A percentile compares a stretch with the other conserved stretches of the same genome.
phyloP scores from a whole-genome alignment of 306 rosid genomes.

The Pueraria montana region DNA sequence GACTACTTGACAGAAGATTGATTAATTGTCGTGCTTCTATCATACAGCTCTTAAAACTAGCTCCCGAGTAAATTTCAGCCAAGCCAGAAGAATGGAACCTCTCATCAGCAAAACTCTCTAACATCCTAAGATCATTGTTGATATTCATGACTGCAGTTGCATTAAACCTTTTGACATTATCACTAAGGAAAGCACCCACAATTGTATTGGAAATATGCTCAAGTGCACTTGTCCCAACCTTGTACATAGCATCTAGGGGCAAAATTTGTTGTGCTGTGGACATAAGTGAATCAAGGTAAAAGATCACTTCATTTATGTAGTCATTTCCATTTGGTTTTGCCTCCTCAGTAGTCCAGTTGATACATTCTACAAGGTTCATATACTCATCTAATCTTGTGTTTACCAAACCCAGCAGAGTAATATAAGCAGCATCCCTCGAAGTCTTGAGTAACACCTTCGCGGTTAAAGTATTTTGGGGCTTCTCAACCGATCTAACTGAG shows the following conservation, averaged over 20 bases:
- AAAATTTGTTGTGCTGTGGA: conserved; percentile 91
- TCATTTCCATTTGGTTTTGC: conserved; percentile 68
- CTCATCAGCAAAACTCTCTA: conserved; percentile 85
- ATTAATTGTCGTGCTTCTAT: conserved; percentile 82
- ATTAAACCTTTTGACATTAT: conserved; percentile 84
- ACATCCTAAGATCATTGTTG: conserved; percentile 64
- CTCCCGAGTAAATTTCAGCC: conserved; percentile 68
- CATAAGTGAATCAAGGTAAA: conserved; percentile 85
- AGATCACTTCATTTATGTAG: conserved; percentile 75
- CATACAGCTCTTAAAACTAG: conserved; percentile 68
- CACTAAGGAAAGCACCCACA: conserved; percentile 76
- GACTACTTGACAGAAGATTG: conserved; percentile 87
- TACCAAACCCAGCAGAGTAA: conserved; percentile 67
- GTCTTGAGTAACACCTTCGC: conserved; percentile 83
- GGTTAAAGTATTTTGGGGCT: conserved; percentile 71
- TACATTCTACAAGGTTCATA: conserved; percentile 73
- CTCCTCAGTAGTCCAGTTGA: conserved; percentile 87
- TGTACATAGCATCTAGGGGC: conserved; percentile 84
- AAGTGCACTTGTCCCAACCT: conserved; percentile 85
- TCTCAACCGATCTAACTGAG: conserved; percentile 65
- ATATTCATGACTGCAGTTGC: conserved; percentile 69
- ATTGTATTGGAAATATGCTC: conserved; percentile 80
- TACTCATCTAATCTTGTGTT: conserved; percentile 76
- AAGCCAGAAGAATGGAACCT: conserved; percentile 76
- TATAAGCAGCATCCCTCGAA: conserved; percentile 84